phyloP scores from a whole-genome alignment of 2,329 filamentous ascomycete genomes.

The Metarhizium anisopliae region DNA sequence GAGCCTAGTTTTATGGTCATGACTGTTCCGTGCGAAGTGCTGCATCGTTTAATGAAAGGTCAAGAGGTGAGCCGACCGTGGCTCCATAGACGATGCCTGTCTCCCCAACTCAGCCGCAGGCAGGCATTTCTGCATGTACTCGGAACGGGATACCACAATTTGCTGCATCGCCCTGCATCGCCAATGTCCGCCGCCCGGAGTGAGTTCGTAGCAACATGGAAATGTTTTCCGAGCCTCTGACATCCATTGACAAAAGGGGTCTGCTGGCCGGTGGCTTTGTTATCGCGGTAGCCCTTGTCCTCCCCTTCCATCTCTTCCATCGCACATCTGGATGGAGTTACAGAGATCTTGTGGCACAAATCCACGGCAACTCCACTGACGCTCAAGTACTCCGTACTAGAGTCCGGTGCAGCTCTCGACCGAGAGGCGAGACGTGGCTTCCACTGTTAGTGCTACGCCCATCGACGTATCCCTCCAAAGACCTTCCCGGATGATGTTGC shows the following conservation, averaged over 20 bases:
- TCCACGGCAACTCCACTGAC: too few species aligned
- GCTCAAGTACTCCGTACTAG: too few species aligned
- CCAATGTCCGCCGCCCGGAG: not conserved
- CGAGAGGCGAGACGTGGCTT: slow-evolving; percentile 1
- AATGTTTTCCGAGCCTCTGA: not conserved
- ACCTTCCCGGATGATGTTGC: not conserved
- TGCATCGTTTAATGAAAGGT: not conserved
- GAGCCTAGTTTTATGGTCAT: not conserved
- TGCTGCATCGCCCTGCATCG: not conserved
- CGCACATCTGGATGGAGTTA: slow-evolving; percentile 1
- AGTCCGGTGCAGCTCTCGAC: not conserved
- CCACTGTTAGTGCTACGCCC: not conserved
- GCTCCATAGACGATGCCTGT: slow-evolving; percentile 1
- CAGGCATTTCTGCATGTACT: not conserved
- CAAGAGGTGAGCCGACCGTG: not conserved
- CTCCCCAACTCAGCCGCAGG: not conserved
- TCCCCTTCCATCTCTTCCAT: not conserved
- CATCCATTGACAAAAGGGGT: not conserved
- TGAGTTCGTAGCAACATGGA: not conserved
- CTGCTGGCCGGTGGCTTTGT: not conserved
- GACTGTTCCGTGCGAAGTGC: not conserved
- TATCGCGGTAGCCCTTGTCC: not conserved
- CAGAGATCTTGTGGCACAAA: not conserved
- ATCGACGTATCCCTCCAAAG: not conserved
- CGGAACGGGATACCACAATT: not conserved